phyloP scores from a whole-genome alignment of 2,329 filamentous ascomycete genomes.

The Ceratocystis ficicola region DNA sequence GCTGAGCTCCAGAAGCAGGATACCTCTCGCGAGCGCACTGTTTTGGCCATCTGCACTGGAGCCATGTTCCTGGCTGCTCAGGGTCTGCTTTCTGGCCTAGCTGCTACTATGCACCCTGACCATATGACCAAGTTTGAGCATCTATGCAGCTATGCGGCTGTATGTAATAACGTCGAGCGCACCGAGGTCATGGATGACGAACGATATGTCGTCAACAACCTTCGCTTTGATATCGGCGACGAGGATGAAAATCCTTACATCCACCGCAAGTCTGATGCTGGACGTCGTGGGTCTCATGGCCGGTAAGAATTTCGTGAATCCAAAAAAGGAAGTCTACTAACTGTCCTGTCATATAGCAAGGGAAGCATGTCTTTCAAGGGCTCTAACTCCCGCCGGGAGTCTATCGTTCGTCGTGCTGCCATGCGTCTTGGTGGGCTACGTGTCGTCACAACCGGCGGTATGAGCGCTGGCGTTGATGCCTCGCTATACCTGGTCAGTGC shows the following conservation, averaged over 20 bases:
- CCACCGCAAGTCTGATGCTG: conserved; percentile 55
- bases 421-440: conserved; percentile 58
- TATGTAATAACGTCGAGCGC: conserved; percentile 58
- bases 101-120: conserved; percentile 73
- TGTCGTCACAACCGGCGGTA: conserved; percentile 68
- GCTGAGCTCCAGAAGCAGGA: conserved; percentile 69
- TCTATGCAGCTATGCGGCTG: conserved; percentile 61
- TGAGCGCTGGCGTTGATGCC: conserved; percentile 71
- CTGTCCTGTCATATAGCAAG: conserved; percentile 43
- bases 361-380: conserved; percentile 72
- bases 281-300: conserved; percentile 47
- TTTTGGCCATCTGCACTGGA: conserved; percentile 70
- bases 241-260: conserved; percentile 77
- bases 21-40: conserved; percentile 65
- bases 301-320: conserved; percentile 35
- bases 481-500: conserved; percentile 75
- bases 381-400: conserved; percentile 63
- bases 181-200: conserved; percentile 71
- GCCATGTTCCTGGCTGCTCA: conserved; percentile 63
- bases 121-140: conserved; percentile 70
- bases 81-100: conserved; percentile 65
- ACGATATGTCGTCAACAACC: conserved; percentile 83
- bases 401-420: conserved; percentile 62
- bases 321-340: conserved; percentile 17
- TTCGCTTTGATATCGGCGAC: conserved; percentile 71